Conservation (phyloP, 2,329 filamentous ascomycete genomes). For the Diplodia sapinea region DNA sequence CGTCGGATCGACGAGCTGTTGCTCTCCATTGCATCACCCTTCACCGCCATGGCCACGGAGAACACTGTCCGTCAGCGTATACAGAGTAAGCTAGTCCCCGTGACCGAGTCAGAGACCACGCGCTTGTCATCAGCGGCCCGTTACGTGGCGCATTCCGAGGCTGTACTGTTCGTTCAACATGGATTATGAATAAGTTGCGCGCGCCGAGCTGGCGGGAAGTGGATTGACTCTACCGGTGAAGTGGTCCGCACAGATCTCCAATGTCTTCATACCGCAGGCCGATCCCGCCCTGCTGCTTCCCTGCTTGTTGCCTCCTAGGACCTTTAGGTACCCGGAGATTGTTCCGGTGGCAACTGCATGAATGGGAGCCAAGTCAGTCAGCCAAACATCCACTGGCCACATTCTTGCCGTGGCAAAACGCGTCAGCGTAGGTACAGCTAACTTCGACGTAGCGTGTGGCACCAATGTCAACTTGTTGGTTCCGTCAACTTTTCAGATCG, state of each 20-base stretch:
- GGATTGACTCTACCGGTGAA: not conserved
- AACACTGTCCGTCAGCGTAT: not conserved
- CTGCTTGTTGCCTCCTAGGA: not conserved
- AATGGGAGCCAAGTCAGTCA: not conserved
- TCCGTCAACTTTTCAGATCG: not conserved
- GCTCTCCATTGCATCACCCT: not conserved
- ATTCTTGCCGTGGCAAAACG: not conserved
- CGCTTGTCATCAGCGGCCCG: not conserved
- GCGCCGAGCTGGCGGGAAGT: not conserved
- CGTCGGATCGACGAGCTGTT: no score
- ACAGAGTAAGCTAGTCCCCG: not conserved
- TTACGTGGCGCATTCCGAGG: constrained; percentile 8
- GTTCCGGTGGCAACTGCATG: not conserved
- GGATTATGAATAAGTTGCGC: constrained; percentile 20
- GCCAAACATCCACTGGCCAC: not conserved
- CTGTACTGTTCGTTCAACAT: not conserved
- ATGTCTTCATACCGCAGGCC: constrained; percentile 3
- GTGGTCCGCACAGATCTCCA: constrained; percentile 4
- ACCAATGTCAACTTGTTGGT: not conserved
- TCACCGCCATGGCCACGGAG: constrained; percentile 5
- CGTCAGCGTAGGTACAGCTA: no score
- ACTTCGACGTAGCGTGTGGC: not conserved
- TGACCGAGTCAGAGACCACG: constrained; percentile 12
- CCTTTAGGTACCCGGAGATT: not conserved
- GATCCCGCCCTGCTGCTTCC: not conserved